Base-by-base conservation (phyloP, 441 rosid genomes). In the Corymbia citriodora region DNA sequence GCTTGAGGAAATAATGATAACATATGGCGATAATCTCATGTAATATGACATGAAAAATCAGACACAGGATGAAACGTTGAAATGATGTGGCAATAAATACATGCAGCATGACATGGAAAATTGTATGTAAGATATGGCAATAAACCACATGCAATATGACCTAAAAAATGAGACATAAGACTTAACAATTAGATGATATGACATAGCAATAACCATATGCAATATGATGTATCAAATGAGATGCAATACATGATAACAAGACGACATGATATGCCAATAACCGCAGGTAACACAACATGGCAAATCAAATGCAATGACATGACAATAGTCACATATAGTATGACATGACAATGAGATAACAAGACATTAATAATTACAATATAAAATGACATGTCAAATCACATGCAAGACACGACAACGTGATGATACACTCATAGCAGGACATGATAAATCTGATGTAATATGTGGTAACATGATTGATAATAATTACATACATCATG, bases 321-420 rank as follows among this genome's bases (percentile, higher is more conserved):
- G 14, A 4, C n/a, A 59, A 59, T 1, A 59, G 0, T 59, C 0
- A 59, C n/a, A 25, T 1, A 9, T 59, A 59, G 7, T 23, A 59
- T 59, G 63, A 23, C 25, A 1, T 59, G 29, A 23, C 63, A 59
- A 59, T 23, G 29, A 23, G 25, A 23, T 59, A 23, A 59, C 63
- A 23, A 23, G 63, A 57, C 29, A 23, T 57, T 29, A 57, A 57
- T 57, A 1, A 40, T 40, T 40, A 40, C 45, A n/a, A 40, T 40
- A 40, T 40, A 40, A 40, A 40, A 40, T 40, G 45, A 21, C 0
- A 57, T 57, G 6, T 9, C 14, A 10, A 23, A 25, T 59, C 14
- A 59, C 14, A 0, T 25, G 63, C 14, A 57, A 59, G 0, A 23
- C 1, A 57, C 6, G 3, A 57, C 0, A 0, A 2, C 0, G 1